Conservation (phyloP, 1,139 yeast genomes). For the Debaryomyces coudertii region DNA sequence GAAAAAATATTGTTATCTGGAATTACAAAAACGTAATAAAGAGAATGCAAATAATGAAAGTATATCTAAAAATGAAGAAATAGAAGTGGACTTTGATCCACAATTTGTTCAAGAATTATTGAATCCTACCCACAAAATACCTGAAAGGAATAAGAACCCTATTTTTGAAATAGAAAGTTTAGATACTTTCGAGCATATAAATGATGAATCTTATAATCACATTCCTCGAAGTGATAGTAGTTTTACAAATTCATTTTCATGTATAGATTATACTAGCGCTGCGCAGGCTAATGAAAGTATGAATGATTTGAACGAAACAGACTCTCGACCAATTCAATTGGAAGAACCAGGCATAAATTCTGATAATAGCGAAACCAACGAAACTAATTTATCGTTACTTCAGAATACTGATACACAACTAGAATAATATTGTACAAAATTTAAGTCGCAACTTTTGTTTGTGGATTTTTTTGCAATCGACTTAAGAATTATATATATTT, state of each 20-base stretch:
- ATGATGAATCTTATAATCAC: not conserved
- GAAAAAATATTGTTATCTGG: not conserved
- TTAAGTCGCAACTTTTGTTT: slow-evolving; percentile 6
- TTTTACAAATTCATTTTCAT: not conserved
- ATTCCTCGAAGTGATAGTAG: not conserved
- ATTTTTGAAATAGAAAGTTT: not conserved
- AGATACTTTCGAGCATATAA: not conserved
- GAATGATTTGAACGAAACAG: not conserved
- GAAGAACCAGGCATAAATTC: not conserved
- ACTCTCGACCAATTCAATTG: not conserved
- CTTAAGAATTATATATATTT: not conserved
- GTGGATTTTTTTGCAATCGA: slow-evolving; percentile 5
- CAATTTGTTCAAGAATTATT: not conserved
- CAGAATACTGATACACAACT: not conserved
- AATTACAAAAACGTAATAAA: not conserved
- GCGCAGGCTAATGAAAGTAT: not conserved
- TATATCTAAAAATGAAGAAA: not conserved
- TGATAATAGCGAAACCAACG: slow-evolving; percentile 1
- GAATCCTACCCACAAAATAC: not conserved
- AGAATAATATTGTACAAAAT: not conserved
- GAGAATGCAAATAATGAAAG: not conserved
- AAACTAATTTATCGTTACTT: not conserved
- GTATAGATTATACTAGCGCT: not conserved
- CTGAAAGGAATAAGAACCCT: not conserved
- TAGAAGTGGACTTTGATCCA: not conserved